A percentile compares a stretch with the other conserved stretches of the same genome.
Conservation (phyloP, 257 asterid species). For the Cruciata laevipes region DNA sequence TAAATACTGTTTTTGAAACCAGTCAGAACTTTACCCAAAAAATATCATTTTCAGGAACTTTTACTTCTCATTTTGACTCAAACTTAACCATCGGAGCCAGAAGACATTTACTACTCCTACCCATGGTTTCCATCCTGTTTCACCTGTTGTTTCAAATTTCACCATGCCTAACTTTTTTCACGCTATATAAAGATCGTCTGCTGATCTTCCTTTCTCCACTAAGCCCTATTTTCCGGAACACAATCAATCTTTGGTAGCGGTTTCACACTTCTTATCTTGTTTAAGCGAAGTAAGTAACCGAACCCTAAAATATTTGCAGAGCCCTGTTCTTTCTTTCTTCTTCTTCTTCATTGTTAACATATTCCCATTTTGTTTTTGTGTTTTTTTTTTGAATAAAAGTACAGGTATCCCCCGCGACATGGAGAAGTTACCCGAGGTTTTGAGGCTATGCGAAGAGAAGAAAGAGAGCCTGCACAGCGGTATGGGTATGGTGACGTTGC, state of each 20-base stretch:
- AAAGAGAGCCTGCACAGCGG: slow-evolving; percentile 5
- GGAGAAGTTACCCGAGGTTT: slow-evolving; percentile 10
- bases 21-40: too few species aligned
- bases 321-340: neutral
- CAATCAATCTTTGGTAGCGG: neutral
- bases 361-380: too few species aligned
- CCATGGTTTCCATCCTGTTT: neutral
- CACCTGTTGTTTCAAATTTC: neutral
- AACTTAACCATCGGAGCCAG: too few species aligned
- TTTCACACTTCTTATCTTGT: neutral
- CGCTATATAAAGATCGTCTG: neutral
- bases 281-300: neutral
- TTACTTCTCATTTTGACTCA: neutral
- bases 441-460: slow-evolving; percentile 3
- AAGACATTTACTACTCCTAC: too few species aligned
- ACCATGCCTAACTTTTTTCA: neutral
- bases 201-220: neutral
- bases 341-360: too few species aligned
- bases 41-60: too few species aligned
- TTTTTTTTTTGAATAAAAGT: too few species aligned
- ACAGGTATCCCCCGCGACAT: neutral
- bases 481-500: slow-evolving; percentile 9
- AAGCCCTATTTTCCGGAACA: neutral
- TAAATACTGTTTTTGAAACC: too few species aligned
- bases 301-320: neutral